phyloP scores from a whole-genome alignment of 2,329 filamentous ascomycete genomes.

The Ophiostoma ulmi region DNA sequence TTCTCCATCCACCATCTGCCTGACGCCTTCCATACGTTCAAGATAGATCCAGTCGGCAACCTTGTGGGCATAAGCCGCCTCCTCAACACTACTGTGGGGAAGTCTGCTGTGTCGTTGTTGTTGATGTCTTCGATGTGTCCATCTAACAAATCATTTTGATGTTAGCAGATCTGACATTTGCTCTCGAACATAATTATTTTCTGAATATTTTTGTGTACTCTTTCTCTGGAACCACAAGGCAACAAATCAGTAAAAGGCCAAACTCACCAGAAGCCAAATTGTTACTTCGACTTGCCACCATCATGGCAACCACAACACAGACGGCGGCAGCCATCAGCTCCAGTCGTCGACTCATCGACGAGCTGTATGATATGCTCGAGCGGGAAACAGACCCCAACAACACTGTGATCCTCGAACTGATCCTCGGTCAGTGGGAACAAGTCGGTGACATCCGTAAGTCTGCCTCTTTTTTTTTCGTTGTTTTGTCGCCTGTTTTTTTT shows the following conservation, averaged over 20 bases:
- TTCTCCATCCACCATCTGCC: neutral
- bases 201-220: neutral
- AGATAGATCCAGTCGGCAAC: neutral
- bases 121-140: neutral
- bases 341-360: conserved; percentile 21
- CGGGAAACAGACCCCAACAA: conserved; percentile 19
- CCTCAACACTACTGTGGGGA: neutral
- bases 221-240: neutral
- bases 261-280: neutral
- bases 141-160: neutral
- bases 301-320: neutral
- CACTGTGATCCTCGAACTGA: conserved; percentile 23
- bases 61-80: neutral
- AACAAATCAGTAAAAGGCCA: neutral
- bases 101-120: neutral
- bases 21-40: neutral
- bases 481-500: neutral
- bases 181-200: neutral
- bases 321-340: neutral
- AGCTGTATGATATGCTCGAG: conserved; percentile 26
- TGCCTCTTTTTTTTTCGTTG: neutral
- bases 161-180: neutral
- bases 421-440: conserved; percentile 25
- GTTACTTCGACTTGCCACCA: neutral
- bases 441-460: conserved; percentile 21